Conservation (phyloP, 164 flowering plant species). For the Umbilicus rupestris region DNA sequence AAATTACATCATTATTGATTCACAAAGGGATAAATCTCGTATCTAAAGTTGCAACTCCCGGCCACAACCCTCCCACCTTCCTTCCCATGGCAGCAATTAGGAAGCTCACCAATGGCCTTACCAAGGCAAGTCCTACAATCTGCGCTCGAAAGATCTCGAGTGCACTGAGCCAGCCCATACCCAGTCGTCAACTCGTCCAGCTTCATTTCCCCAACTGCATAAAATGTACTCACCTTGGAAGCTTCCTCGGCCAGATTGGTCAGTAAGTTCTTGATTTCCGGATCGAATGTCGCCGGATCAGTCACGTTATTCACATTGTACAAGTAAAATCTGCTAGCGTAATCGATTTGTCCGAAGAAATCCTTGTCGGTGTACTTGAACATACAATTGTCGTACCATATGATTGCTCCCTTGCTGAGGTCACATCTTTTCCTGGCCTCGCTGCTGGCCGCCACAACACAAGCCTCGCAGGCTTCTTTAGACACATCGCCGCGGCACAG, state of each 20-base stretch:
- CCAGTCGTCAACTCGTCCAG: constrained; percentile 15
- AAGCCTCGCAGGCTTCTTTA: constrained; percentile 23
- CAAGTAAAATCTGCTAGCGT: constrained; percentile 20
- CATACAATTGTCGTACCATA: constrained; percentile 40
- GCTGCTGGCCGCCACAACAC: constrained; percentile 16
- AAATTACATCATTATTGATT: no score
- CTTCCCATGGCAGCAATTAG: constrained; percentile 38
- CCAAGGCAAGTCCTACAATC: constrained; percentile 41
- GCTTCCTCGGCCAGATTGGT: constrained; percentile 19
- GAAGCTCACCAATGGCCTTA: constrained; percentile 24
- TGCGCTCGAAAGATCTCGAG: constrained; percentile 24
- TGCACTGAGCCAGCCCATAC: constrained; percentile 46
- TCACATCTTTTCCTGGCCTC: constrained; percentile 28
- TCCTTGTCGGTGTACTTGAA: constrained; percentile 25
- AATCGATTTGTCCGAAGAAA: constrained; percentile 29
- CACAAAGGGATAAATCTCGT: constrained; percentile 40
- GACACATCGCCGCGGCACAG: constrained; percentile 42
- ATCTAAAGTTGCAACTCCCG: constrained; percentile 44
- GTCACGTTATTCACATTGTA: constrained; percentile 19
- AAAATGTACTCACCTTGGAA: constrained; percentile 4
- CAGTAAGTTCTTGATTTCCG: constrained; percentile 15
- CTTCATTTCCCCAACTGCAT: constrained; percentile 22
- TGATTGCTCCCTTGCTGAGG: constrained; percentile 20
- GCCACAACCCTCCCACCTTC: constrained; percentile 45
- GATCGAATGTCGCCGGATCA: constrained; percentile 21